Percentiles rank a stretch among this genome's conserved stretches.
These are phyloP conservation scores for Micractinium conductrix DNA, from an alignment of 139 green algal species.

Conservation along the genomic window DNA sequence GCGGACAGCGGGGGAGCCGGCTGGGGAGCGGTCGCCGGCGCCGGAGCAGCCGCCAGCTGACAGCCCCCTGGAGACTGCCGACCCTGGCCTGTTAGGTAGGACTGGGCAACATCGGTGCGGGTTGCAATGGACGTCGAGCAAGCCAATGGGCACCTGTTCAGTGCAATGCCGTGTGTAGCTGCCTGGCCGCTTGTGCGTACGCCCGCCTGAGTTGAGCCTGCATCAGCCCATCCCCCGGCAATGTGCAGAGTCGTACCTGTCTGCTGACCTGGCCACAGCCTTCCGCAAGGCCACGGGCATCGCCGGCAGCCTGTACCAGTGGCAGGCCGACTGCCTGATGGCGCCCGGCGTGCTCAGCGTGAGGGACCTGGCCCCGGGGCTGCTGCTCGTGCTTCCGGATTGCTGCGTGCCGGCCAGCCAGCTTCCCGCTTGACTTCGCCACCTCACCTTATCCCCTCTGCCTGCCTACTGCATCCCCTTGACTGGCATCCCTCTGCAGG, in stretches of 20 bases:
- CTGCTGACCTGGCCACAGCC: conserved; percentile 31
- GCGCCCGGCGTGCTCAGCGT: conserved; percentile 62
- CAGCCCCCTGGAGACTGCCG: conserved; percentile 14
- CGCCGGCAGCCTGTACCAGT: conserved; percentile 71
- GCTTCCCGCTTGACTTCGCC: no score
- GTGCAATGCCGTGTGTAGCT: no score
- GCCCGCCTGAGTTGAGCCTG: no score
- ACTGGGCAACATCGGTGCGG: no score
- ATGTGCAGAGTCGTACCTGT: conserved; percentile 55
- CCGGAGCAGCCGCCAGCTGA: not conserved
- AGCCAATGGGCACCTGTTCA: no score
- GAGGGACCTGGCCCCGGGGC: no score
- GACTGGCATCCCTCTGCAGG: conserved; percentile 34
- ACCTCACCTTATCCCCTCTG: not conserved
- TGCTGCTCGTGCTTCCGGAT: no score
- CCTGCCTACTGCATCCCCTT: not conserved
- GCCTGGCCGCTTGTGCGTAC: no score
- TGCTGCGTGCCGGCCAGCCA: no score
- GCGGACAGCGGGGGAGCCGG: not conserved
- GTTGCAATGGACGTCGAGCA: no score
- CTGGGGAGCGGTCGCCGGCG: not conserved
- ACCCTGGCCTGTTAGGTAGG: conserved; percentile 18
- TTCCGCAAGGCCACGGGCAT: conserved; percentile 47
- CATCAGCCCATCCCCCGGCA: not conserved
- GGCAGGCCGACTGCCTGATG: conserved; percentile 79